These are phyloP conservation scores for Lactarius pseudohatsudake DNA, from an alignment of 768 basidiomycete species.

Conservation along the genomic window DNA sequence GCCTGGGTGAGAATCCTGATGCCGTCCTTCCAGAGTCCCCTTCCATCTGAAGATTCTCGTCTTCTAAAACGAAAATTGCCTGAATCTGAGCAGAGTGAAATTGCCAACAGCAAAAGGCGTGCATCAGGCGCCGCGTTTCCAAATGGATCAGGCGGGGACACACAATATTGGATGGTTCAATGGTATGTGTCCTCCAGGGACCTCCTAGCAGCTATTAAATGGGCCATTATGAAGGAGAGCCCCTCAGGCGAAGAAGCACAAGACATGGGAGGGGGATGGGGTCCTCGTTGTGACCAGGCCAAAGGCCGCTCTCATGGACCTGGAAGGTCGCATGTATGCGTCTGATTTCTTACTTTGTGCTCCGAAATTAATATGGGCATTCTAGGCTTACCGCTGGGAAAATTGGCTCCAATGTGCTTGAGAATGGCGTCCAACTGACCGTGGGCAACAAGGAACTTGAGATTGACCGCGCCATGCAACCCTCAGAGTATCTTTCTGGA, in stretches of 20 bases:
- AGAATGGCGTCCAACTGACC: conserved; percentile 40
- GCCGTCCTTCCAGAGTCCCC: conserved; percentile 25
- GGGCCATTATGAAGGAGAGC: conserved; percentile 48
- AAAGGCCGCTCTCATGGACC: conserved; percentile 54
- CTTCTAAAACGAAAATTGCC: conserved; percentile 32
- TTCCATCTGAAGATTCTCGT: conserved; percentile 10
- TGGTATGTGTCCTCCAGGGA: conserved; percentile 46
- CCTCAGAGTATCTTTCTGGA: conserved; percentile 61
- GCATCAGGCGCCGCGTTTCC: conserved; percentile 23
- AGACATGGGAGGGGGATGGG: conserved; percentile 87
- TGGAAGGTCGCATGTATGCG: conserved; percentile 64
- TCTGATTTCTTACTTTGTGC: background rate
- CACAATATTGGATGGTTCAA: conserved; percentile 74
- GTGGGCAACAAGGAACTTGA: conserved; percentile 62
- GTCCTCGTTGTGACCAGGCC: conserved; percentile 52
- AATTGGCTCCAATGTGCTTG: conserved; percentile 38
- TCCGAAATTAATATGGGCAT: conserved; percentile 3
- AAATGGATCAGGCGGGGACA: conserved; percentile 30
- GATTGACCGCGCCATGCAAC: conserved; percentile 57
- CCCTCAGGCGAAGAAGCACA: conserved; percentile 77
- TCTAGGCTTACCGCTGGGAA: conserved; percentile 55
- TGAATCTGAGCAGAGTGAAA: conserved; percentile 24
- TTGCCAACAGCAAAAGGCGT: conserved; percentile 30
- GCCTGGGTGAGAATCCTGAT: conserved; percentile 9
- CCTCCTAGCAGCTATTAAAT: background rate